Conservation (phyloP, 352 stramenopile genomes). For the Pythium rishiriense region DNA sequence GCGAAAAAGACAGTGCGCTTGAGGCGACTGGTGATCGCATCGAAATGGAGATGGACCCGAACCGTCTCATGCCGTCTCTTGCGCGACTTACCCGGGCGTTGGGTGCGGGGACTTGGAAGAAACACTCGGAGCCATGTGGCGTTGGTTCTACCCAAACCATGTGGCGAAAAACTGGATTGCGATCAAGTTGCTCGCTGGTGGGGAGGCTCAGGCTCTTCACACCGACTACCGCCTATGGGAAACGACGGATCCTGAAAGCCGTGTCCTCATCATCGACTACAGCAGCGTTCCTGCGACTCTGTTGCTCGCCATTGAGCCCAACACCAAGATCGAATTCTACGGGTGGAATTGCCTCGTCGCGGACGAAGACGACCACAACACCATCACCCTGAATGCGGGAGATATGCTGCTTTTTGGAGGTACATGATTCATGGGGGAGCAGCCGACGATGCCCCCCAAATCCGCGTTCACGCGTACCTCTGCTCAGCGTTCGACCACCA, state of each 20-base stretch:
- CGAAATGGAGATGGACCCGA: background rate
- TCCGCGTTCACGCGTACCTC: background rate
- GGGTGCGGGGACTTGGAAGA: background rate
- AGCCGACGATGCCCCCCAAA: background rate
- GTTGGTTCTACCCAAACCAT: background rate
- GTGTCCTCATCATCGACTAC: background rate
- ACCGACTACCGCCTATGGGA: background rate
- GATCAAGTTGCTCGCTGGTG: background rate
- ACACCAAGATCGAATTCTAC: background rate
- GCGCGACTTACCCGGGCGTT: background rate
- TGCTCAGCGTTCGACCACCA: background rate
- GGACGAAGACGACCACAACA: background rate
- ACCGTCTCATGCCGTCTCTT: background rate
- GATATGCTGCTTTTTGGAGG: background rate
- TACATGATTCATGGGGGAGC: background rate
- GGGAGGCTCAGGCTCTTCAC: background rate
- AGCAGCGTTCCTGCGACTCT: background rate
- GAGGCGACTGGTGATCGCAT: background rate
- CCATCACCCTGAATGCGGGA: background rate
- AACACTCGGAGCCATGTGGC: background rate
- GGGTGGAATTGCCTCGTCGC: background rate
- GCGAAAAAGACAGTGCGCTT: too few relatives aligned
- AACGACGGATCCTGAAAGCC: background rate
- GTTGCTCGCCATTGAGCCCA: background rate
- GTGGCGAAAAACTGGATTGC: background rate